Evolutionary conservation across 2,329 filamentous ascomycete species (phyloP), one percentile per base, ranked within the genome.

Genomic region (Fusarium compactum): DNA sequence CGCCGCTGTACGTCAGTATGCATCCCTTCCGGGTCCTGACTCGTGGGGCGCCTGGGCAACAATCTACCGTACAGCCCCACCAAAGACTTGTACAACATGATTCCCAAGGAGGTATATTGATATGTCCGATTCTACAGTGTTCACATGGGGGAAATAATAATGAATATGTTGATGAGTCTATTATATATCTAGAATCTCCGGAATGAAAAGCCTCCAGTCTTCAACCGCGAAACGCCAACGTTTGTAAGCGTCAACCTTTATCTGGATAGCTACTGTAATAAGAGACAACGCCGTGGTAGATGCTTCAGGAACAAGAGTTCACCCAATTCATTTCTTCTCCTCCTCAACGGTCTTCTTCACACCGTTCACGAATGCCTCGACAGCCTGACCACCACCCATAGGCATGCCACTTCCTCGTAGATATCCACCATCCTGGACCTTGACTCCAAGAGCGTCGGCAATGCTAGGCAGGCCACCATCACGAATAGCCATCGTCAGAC

Each of bases 401-500:
- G 95, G 95, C 83, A 98, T 90, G 53, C 89, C 91, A 8, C 93
- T 91, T 58, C 92, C 90, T 67, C 86, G 87, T 76, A 97, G 86
- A 69, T 92, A 92, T 6, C 95, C 95, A n/a, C 92, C 92, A 77
- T 97, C 94, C 76, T 91, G 87, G 22, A 99, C 89, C 72, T 90
- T 89, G 62, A 98, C 88, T 9, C 90, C 88, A 41, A 99, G 83
- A 6, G 95, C 95, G 75, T 97, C 94, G 9, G 94, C 92, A 69
- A 99, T 92, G 74, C 91, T 97, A 7, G 95, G 95, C 61, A 99
- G 82, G 0, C 95, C 96, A 15, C 96, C 96, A 74, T 98, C 95
- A 61, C 94, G 87, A 58, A 99, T 84, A 15, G 96, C 96, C 80
- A 94, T 90, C 1, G 94, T 97, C 73, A 99, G 82, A 77, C 92